Percentiles rank a stretch among this genome's conserved stretches.
Evolutionary conservation across 1,139 yeast genomes (phyloP).

Genomic region (Kodamaea sp.): DNA sequence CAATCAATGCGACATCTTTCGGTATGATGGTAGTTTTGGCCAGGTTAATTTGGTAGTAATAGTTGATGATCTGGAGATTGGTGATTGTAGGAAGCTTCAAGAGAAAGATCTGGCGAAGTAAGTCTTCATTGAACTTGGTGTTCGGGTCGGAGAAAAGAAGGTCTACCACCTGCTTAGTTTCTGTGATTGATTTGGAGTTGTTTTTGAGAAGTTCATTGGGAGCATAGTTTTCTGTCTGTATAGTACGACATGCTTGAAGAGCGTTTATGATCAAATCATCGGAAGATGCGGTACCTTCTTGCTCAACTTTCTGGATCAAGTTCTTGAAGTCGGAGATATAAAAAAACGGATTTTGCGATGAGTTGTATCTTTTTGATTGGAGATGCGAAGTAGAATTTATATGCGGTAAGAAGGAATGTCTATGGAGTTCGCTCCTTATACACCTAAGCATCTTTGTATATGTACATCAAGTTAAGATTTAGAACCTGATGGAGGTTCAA

Average conservation of each 20-base stretch:
- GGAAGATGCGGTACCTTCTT: not conserved
- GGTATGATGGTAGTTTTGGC: conserved; percentile 30
- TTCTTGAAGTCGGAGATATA: conserved; percentile 11
- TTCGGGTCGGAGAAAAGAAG: conserved; percentile 23
- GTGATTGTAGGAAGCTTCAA: conserved; percentile 34
- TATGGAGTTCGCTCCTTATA: too few species aligned
- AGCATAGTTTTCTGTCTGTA: conserved; percentile 11
- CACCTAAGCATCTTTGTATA: too few species aligned
- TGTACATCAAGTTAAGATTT: too few species aligned
- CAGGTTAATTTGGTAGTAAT: conserved; percentile 40
- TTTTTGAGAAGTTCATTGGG: conserved; percentile 12
- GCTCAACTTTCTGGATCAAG: conserved; percentile 3
- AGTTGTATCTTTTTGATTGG: too few species aligned
- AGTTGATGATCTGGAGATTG: conserved; percentile 32
- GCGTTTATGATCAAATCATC: conserved; percentile 6
- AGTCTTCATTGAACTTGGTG: conserved; percentile 20
- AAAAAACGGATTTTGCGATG: conserved; percentile 7
- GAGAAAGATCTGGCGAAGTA: conserved; percentile 33
- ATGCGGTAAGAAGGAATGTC: too few species aligned
- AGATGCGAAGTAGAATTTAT: too few species aligned
- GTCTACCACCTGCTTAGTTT: conserved; percentile 12
- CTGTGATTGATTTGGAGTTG: conserved; percentile 9
- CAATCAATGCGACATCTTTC: conserved; percentile 54
- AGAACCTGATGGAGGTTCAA: too few species aligned
- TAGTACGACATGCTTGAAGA: conserved; percentile 6